phyloP scores from a whole-genome alignment of 306 rosid genomes.

The Cucumis cinereus region DNA sequence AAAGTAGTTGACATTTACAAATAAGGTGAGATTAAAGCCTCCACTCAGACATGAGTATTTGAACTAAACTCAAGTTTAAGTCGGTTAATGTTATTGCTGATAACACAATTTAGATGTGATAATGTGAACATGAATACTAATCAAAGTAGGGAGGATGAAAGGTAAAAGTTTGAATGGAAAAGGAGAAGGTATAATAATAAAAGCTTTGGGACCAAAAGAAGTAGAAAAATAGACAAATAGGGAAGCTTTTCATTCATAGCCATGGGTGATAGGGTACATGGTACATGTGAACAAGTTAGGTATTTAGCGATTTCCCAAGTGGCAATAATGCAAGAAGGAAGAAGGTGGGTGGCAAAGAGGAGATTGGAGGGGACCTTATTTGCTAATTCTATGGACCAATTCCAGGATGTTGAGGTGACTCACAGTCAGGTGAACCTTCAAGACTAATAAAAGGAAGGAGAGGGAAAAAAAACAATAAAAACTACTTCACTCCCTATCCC shows the following conservation, averaged over 20 bases:
- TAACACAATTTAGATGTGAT: background rate
- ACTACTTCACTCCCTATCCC: background rate
- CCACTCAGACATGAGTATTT: background rate
- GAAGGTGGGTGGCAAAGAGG: slow-evolving; percentile 12
- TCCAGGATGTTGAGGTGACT: slow-evolving; percentile 10
- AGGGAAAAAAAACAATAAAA: background rate
- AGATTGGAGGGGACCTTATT: slow-evolving; percentile 11
- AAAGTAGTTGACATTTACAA: background rate
- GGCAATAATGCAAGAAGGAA: slow-evolving; percentile 10
- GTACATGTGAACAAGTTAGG: slow-evolving; percentile 12
- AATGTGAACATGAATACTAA: background rate
- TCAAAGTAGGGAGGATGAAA: background rate
- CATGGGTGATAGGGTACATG: slow-evolving; percentile 6
- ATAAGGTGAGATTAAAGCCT: background rate
- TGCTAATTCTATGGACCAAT: slow-evolving; percentile 10
- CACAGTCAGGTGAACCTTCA: slow-evolving; percentile 5
- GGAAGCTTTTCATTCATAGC: slow-evolving; percentile 8
- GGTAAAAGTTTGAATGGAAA: background rate
- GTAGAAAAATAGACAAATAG: slow-evolving; percentile 8
- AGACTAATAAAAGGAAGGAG: background rate
- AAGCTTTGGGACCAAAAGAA: slow-evolving; percentile 10
- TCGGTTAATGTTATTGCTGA: background rate
- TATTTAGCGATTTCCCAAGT: slow-evolving; percentile 2
- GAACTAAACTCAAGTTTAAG: background rate
- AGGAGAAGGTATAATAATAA: background rate